A percentile compares a stretch with the other conserved stretches of the same genome.
These are phyloP conservation scores for Calonectria naviculata DNA, from an alignment of 2,329 filamentous ascomycete genomes.

Conservation along the genomic window DNA sequence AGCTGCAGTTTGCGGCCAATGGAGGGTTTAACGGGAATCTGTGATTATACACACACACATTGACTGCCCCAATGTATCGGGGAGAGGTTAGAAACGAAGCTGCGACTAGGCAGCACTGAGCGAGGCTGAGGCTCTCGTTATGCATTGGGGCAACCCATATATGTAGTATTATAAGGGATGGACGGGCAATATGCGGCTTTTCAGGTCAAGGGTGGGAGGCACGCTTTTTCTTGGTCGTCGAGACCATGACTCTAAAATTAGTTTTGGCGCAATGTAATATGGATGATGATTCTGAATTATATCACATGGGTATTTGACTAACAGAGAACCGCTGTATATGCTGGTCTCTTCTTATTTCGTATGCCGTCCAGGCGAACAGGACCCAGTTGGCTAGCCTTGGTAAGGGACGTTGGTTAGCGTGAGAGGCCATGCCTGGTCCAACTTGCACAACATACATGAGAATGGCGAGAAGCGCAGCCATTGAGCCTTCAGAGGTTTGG, in stretches of 20 bases:
- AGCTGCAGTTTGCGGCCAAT: slow-evolving; percentile 75
- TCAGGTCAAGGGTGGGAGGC: not conserved
- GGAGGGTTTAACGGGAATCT: slow-evolving; percentile 62
- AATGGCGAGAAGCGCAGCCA: slow-evolving; percentile 37
- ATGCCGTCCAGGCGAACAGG: slow-evolving; percentile 30
- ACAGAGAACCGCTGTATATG: slow-evolving; percentile 16
- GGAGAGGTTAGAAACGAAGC: not conserved
- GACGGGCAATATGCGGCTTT: not conserved
- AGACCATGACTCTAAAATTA: not conserved
- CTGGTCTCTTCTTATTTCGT: slow-evolving; percentile 24
- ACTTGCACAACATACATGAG: slow-evolving; percentile 31
- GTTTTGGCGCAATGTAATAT: slow-evolving; percentile 9
- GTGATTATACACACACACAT: slow-evolving; percentile 16
- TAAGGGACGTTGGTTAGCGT: not conserved
- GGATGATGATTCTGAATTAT: not conserved
- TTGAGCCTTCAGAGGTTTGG: slow-evolving; percentile 27
- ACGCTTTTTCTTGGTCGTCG: slow-evolving; percentile 2
- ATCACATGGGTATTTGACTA: slow-evolving; percentile 35
- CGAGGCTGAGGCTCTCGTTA: not conserved
- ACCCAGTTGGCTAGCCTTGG: slow-evolving; percentile 33
- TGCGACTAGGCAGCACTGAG: not conserved
- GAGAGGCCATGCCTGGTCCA: not conserved
- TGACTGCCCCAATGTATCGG: not conserved
- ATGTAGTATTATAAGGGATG: slow-evolving; percentile 13
- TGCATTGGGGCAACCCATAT: slow-evolving; percentile 22